Evolutionary conservation across 2,329 filamentous ascomycete genomes (phyloP).

Genomic region (Ceratocystis cubensis): DNA sequence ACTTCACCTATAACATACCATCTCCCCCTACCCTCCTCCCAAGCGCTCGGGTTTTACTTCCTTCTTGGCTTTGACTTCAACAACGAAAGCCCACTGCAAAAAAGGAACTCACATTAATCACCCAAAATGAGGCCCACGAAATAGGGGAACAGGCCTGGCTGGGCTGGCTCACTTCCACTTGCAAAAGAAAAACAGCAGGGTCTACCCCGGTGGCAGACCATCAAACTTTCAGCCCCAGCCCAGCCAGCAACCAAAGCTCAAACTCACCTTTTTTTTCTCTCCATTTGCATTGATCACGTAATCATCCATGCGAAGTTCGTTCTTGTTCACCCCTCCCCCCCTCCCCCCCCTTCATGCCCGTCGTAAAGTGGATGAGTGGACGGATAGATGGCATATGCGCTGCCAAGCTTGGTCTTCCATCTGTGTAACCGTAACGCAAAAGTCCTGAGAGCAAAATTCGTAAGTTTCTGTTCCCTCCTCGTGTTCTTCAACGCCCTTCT

Average conservation of each 20-base stretch:
- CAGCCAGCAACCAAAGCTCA: background rate
- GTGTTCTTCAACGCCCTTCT: too few relatives aligned
- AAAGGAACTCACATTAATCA: background rate
- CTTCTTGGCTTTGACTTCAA: background rate
- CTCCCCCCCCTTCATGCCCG: background rate
- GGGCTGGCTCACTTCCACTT: background rate
- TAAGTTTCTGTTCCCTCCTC: background rate
- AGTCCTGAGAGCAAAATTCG: background rate
- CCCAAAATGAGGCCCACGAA: constrained; percentile 7
- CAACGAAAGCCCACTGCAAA: background rate
- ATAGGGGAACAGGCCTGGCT: background rate
- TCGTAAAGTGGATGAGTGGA: background rate
- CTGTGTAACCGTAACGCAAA: background rate
- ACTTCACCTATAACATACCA: background rate
- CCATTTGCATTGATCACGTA: constrained; percentile 8
- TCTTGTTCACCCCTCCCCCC: background rate
- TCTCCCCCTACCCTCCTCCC: background rate
- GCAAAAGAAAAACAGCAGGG: background rate
- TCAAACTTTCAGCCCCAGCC: constrained; percentile 10
- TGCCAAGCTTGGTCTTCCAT: background rate
- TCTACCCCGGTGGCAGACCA: background rate
- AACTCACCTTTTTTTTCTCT: background rate
- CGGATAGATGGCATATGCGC: background rate
- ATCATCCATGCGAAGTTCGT: constrained; percentile 2
- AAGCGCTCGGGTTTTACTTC: background rate